Evolutionary conservation across 2,329 filamentous ascomycete species (phyloP).

Genomic region (Hypoxylon sp.): DNA sequence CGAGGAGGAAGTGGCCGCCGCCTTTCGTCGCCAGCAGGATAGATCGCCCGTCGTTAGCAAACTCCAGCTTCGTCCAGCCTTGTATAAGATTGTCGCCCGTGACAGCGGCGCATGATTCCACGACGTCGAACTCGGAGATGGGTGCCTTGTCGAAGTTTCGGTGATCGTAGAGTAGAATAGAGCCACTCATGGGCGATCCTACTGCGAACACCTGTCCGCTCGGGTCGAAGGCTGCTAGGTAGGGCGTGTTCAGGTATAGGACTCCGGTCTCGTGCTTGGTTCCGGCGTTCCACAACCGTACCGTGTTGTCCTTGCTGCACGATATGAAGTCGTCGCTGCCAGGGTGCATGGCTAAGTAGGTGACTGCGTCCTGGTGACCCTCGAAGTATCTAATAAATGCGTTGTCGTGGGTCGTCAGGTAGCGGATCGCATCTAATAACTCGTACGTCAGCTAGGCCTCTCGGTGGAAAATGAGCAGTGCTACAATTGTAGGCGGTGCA

Average conservation of each 20-base stretch:
- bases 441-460: slow-evolving; percentile 1
- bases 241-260: slow-evolving; percentile 80
- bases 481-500: slow-evolving; percentile 23
- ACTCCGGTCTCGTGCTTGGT: slow-evolving; percentile 82
- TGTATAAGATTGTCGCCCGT: slow-evolving; percentile 66
- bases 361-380: slow-evolving; percentile 86
- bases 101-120: slow-evolving; percentile 59
- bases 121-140: slow-evolving; percentile 84
- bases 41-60: slow-evolving; percentile 93
- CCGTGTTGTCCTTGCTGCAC: slow-evolving; percentile 87
- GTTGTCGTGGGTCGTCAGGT: slow-evolving; percentile 92
- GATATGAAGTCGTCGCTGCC: slow-evolving; percentile 91
- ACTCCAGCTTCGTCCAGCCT: slow-evolving; percentile 91
- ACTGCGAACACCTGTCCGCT: slow-evolving; percentile 92
- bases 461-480: not conserved
- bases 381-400: slow-evolving; percentile 96
- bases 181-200: slow-evolving; percentile 80
- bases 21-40: slow-evolving; percentile 85
- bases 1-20: slow-evolving; percentile 87
- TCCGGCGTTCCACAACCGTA: slow-evolving; percentile 87
- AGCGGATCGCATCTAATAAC: slow-evolving; percentile 76
- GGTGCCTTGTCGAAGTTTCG: slow-evolving; percentile 93
- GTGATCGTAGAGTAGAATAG: slow-evolving; percentile 88
- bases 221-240: slow-evolving; percentile 88
- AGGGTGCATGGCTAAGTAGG: slow-evolving; percentile 82